These are phyloP conservation scores for Tuber aestivum DNA, from an alignment of 495 filamentous ascomycete genomes.

Conservation along the genomic window DNA sequence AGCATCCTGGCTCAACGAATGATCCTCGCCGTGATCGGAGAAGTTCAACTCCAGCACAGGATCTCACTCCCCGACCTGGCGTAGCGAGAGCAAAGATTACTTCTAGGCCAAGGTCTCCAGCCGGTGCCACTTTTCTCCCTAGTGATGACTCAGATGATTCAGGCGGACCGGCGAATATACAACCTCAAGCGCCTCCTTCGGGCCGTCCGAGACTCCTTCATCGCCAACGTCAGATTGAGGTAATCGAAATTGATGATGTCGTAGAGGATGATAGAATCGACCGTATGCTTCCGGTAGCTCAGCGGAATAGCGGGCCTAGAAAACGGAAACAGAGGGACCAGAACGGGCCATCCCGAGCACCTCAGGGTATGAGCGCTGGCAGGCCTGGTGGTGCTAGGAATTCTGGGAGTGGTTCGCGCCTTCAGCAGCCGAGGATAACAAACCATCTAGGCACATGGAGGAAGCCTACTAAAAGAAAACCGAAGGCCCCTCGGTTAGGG, in stretches of 20 bases:
- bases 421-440: conserved; percentile 40
- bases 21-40: conserved; percentile 44
- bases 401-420: conserved; percentile 42
- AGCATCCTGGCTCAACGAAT: conserved; percentile 37
- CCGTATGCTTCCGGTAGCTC: conserved; percentile 48
- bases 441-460: conserved; percentile 19
- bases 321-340: conserved; percentile 38
- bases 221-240: conserved; percentile 15
- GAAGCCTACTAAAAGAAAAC: conserved; percentile 33
- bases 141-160: conserved; percentile 50
- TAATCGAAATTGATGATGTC: conserved; percentile 44
- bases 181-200: neutral
- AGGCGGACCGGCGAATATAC: conserved; percentile 31
- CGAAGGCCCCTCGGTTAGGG: conserved; percentile 52
- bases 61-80: conserved; percentile 50
- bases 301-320: conserved; percentile 5
- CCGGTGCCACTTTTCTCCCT: conserved; percentile 40
- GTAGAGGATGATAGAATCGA: conserved; percentile 54
- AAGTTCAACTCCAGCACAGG: conserved; percentile 43
- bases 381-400: neutral
- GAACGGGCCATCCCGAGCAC: conserved; percentile 31
- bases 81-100: conserved; percentile 47
- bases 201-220: neutral
- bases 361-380: neutral
- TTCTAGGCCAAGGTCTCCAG: conserved; percentile 39